Base-by-base conservation (phyloP, 345 rosid species). In the Arabidopsis suecica region DNA sequence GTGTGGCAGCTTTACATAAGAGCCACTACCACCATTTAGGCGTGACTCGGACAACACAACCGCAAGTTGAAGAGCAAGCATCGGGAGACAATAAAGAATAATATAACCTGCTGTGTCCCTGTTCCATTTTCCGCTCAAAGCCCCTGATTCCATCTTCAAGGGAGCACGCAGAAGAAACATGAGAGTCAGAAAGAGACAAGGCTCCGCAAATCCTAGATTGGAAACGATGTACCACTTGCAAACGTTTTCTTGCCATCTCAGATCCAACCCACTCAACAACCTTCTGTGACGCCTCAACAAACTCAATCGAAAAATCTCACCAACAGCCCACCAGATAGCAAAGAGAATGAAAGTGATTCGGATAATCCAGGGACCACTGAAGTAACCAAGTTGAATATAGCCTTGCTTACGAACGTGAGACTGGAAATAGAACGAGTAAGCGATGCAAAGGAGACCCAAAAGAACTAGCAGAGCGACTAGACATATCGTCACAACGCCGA, bases 401-500 rank as follows among this genome's bases (percentile, higher is more conserved):
- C 76, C 83, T 75, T 61, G 89, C 69, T 73, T 88, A 87, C 71
- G 89, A 83, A 87, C 83, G 32, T 78, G 93, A 77, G 88, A 83
- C 57, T 86, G 93, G 83, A 95, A 89, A 85, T 93, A 88, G 65
- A 88, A 76, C 2, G 88, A 86, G 86, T 90, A 93, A 36, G 78
- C 87, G 72, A 89, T 90, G 87, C 99, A 95, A 71, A 88, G 80
- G 76, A 93, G 68, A 67, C 98, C 91, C 4, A 89, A 84, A 74
- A 95, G 82, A 67, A 84, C 82, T 74, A 92, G 82, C 72, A 92
- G 78, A 61, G 86, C 84, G 55, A 93, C 96, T 60, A 95, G 89
- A 80, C 91, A 89, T 75, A 95, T 88, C 44, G 99, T 95, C 82
- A 84, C 88, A 88, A 87, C 93, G 86, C 98, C 99, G 87, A 95